Evolutionary conservation across 1,284 basidiomycete genomes (phyloP), one percentile per base, ranked within the genome.

Genomic region (Rugosomyces carneus): DNA sequence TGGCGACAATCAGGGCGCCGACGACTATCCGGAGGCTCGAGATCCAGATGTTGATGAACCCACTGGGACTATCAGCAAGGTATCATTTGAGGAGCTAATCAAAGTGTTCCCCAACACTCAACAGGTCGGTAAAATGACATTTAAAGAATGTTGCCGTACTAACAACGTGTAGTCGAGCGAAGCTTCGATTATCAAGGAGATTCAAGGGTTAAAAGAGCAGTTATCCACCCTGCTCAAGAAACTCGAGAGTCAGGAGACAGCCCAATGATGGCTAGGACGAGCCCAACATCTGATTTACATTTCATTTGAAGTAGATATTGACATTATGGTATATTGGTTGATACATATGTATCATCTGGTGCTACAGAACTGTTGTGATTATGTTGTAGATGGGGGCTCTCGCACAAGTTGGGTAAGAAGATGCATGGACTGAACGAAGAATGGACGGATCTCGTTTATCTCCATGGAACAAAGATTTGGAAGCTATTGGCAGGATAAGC

Each of bases 361-460:
- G 27, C 27, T 29, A 29, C 27, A 23, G 10, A 29, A 29, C 27
- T 13, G 9, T 3, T 13, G 16, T 11, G 35, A 36, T 26, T 45
- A 48, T 39, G 18, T 44, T 26, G 48, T 40, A 37, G 51, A 51
- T 41, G 50, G 49, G 10, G 61, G 61, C 45, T 61, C 61, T 35
- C 60, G 62, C 11, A 61, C 58, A 9, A 73, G 57, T 45, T 71
- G 67, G 1, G 63, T 65, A 23, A 89, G 67, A 45, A 89, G 69
- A 42, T 78, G 74, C 88, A 93, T 93, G 0, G 88, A 80, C 57
- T 83, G 82, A 42, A 89, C 73, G 56, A 95, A 90, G 71, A 93
- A 90, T 1, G 92, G 90, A 40, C 90, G 78, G 53, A 95, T 84
- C 64, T 95, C 93, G 65, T 89, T 90, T 65, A 96, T 84, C 63